These are phyloP conservation scores for Tuber magnatum DNA, from an alignment of 495 filamentous ascomycete genomes.

Conservation along the genomic window DNA sequence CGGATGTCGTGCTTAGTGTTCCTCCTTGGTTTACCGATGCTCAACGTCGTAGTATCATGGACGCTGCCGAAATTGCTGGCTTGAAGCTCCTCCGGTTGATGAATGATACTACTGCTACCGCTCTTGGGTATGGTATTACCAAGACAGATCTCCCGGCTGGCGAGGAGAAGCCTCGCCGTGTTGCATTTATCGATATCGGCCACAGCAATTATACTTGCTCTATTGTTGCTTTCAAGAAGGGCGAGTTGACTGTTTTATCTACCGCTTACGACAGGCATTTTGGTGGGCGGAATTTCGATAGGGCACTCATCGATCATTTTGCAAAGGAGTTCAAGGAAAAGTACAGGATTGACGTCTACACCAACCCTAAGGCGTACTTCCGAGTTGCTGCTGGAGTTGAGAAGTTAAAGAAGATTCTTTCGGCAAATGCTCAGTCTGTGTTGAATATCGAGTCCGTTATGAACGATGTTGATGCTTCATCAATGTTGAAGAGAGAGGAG, in stretches of 20 bases:
- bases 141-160: constrained; percentile 81
- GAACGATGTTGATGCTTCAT: constrained; percentile 88
- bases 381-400: constrained; percentile 82
- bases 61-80: constrained; percentile 90
- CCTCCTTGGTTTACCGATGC: constrained; percentile 96
- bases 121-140: constrained; percentile 95
- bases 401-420: constrained; percentile 98
- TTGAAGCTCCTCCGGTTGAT: constrained; percentile 88
- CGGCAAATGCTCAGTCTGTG: constrained; percentile 88
- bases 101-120: constrained; percentile 96
- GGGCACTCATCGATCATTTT: constrained; percentile 88
- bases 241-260: constrained; percentile 85
- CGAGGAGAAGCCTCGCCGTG: constrained; percentile 88
- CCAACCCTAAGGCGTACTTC: constrained; percentile 78
- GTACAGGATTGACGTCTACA: constrained; percentile 82
- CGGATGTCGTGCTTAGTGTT: constrained; percentile 87
- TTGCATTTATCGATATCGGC: constrained; percentile 91
- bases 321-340: constrained; percentile 89
- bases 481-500: constrained; percentile 88
- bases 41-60: constrained; percentile 79
- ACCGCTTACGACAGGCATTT: constrained; percentile 95
- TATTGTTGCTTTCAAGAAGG: constrained; percentile 94
- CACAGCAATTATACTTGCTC: constrained; percentile 92
- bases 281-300: constrained; percentile 95
- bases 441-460: constrained; percentile 97